Evolutionary conservation across 2,329 filamentous ascomycete genomes (phyloP), one percentile per base, ranked within the genome.

Genomic region (Fusarium siculi): DNA sequence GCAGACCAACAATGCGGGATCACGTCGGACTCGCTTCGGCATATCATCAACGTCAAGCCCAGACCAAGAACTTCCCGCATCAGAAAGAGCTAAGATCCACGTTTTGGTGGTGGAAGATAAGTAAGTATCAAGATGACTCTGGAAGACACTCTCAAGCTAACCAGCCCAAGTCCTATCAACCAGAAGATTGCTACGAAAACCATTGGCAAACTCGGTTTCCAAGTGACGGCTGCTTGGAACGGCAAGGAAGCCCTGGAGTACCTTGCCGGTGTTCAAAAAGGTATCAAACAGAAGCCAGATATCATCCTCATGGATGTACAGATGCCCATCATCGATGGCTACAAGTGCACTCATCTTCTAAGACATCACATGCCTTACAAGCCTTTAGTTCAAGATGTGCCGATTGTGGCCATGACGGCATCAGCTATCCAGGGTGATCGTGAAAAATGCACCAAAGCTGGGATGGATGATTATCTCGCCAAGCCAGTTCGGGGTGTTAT

Each of bases 51-150:
- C 83, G n/a, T 78, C 80, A 16, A 80, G 68, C n/a, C 76, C 82
- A 9, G 84, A 86, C 4, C 80, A 86, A 50, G 87, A 87, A 23
- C 78, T 93, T 4, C 82, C 87, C 7, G 81, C 84, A 21, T 80
- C 85, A 5, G 91, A 93, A 61, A 86, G 93, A 61, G 84, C 88
- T 60, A 87, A 89, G 42, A 86, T 91, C 10, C 89, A 93, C 53
- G 85, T 96, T n/a, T 82, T 96, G 25, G 89, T 96, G 2, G 93
- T 95, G 4, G 93, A 96, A 81, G 93, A 96, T 79, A 95, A 95
- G 89, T 90, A 84, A 85, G 89, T 85, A 5, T 7, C 25, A n/a
- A 28, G 34, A 23, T 7, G 18, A 16, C 16, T 46, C 43, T 2
- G 16, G 18, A 19, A 10, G 19, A 40, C 28, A 28, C 14, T 54